A percentile compares a stretch with the other conserved stretches of the same genome.
phyloP scores from a whole-genome alignment of 331 rosid species.

The Ulmus americana region DNA sequence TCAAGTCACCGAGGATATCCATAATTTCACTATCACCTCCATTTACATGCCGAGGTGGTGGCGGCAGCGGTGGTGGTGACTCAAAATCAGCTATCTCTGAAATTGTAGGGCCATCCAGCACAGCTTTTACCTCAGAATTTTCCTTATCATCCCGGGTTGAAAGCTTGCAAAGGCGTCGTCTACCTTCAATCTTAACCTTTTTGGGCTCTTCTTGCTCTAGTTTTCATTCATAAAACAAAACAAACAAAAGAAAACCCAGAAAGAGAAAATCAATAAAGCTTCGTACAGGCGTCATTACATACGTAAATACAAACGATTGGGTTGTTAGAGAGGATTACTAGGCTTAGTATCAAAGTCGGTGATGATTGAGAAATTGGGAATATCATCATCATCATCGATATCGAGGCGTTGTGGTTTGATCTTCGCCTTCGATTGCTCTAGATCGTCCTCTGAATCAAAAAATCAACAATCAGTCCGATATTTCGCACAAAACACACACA shows the following conservation, averaged over 20 bases:
- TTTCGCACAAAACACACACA: not conserved
- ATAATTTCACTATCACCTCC: constrained; percentile 56
- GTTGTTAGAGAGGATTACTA: not conserved
- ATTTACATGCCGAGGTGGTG: constrained; percentile 18
- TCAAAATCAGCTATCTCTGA: constrained; percentile 43
- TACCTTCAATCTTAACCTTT: constrained; percentile 65
- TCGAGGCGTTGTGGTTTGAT: constrained; percentile 16
- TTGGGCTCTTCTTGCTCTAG: constrained; percentile 35
- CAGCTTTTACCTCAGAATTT: constrained; percentile 15
- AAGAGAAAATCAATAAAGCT: not conserved
- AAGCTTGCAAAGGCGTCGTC: constrained; percentile 76
- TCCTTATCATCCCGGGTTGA: constrained; percentile 24
- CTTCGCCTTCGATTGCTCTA: constrained; percentile 18
- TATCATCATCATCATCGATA: constrained; percentile 11
- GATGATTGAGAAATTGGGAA: constrained; percentile 50
- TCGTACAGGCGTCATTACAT: not conserved
- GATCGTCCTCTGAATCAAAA: constrained; percentile 13
- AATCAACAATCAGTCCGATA: not conserved
- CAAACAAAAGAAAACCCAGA: not conserved
- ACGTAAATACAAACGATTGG: not conserved
- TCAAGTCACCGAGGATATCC: constrained; percentile 68
- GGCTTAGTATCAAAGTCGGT: constrained; percentile 21
- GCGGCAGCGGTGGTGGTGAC: constrained; percentile 34
- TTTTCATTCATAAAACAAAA: constrained; percentile 2
- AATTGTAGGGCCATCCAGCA: constrained; percentile 28